phyloP scores from a whole-genome alignment of 2,329 filamentous ascomycete genomes.

The Neopestalotiopsis sp. region DNA sequence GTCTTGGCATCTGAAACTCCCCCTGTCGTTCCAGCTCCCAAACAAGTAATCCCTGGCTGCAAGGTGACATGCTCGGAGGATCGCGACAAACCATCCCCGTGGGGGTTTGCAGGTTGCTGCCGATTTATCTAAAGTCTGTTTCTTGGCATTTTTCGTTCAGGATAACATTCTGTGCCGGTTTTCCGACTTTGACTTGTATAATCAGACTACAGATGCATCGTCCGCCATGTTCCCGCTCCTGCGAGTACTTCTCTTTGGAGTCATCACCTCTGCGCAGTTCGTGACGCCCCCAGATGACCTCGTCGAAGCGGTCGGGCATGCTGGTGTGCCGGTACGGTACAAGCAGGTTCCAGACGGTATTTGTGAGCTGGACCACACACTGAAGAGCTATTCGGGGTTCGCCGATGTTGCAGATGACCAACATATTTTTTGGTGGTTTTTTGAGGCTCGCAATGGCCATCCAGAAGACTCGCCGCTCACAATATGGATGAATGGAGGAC shows the following conservation, averaged over 20 bases:
- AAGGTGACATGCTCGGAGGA: neutral
- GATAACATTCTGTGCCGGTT: neutral
- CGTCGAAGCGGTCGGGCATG: conserved; percentile 33
- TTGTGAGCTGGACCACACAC: conserved; percentile 47
- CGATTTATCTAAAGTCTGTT: conserved; percentile 1
- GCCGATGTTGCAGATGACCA: conserved; percentile 45
- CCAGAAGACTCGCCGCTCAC: conserved; percentile 52
- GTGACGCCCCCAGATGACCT: conserved; percentile 34
- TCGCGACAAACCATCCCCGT: neutral
- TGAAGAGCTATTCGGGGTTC: conserved; percentile 50
- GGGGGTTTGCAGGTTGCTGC: neutral
- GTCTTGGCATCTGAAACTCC: conserved; percentile 20
- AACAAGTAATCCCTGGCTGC: neutral
- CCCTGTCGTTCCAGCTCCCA: conserved; percentile 16
- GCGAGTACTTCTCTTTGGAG: conserved; percentile 2
- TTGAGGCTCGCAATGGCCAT: conserved; percentile 52
- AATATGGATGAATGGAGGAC: conserved; percentile 59
- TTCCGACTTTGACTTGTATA: neutral
- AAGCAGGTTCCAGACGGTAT: conserved; percentile 53
- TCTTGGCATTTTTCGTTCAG: conserved; percentile 3
- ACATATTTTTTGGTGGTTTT: conserved; percentile 56
- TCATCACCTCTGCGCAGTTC: conserved; percentile 30
- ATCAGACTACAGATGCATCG: conserved; percentile 6
- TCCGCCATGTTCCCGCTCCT: neutral
- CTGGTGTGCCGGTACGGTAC: conserved; percentile 49